phyloP scores from a whole-genome alignment of 1,139 yeast species.

The Casaregolazyma lundiana region DNA sequence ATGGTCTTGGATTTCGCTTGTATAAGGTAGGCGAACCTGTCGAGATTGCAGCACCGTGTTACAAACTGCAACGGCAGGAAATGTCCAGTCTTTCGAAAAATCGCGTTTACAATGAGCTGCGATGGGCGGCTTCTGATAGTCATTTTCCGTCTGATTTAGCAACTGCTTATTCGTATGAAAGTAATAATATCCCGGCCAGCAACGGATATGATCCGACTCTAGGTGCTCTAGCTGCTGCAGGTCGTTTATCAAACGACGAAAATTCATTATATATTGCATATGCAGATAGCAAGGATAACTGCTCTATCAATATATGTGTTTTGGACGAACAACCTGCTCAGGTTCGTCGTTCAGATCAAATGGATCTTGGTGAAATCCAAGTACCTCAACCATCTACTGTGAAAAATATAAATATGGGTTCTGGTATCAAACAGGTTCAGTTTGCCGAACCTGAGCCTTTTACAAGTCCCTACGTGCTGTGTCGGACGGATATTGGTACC shows the following conservation, averaged over 20 bases:
- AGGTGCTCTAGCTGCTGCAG: conserved; percentile 18
- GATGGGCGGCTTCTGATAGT: conserved; percentile 13
- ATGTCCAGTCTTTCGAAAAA: not conserved
- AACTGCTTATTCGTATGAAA: conserved; percentile 15
- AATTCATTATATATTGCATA: conserved; percentile 8
- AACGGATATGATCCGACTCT: conserved; percentile 20
- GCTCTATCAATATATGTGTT: conserved; percentile 4
- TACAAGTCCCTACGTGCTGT: conserved; percentile 17
- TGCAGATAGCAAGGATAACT: conserved; percentile 14
- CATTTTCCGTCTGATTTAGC: conserved; percentile 15
- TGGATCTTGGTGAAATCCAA: conserved; percentile 1
- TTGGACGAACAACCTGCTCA: conserved; percentile 5
- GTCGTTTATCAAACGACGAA: conserved; percentile 10
- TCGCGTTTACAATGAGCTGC: not conserved
- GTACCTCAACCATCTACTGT: conserved; percentile 9
- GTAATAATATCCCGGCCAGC: conserved; percentile 12
- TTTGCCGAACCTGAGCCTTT: conserved; percentile 18
- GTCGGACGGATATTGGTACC: conserved; percentile 18
- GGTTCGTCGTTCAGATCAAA: conserved; percentile 1
- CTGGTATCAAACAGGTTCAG: conserved; percentile 18
- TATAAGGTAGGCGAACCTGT: conserved; percentile 13
- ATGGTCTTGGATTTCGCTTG: conserved; percentile 20
- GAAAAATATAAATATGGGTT: conserved; percentile 13
- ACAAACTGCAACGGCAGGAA: not conserved
- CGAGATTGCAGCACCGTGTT: conserved; percentile 13